Base-by-base conservation (phyloP, 140 eudicot genomes). In the Cichorium intybus region DNA sequence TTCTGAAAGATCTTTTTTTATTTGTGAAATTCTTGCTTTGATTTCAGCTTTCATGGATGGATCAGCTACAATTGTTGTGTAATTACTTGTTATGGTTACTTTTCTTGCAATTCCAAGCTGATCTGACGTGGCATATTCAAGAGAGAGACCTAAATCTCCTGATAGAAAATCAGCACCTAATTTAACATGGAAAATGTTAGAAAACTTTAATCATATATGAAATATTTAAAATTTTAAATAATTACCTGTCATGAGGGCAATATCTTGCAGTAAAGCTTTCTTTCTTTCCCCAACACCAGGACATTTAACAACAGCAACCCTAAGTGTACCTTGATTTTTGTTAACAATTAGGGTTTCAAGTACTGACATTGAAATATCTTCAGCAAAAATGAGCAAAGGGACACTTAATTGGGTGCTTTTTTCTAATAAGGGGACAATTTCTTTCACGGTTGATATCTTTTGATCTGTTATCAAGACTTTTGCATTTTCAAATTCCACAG, bases 141-240 rank as follows among this genome's bases (percentile, higher is more conserved):
- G 87, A 68, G 80, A 73, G 54, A 93, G 59, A 56, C 99, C 97
- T 80, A 93, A 70, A 63, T 88, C 99, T 58, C 97, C 95, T 6
- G 81, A 78, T 20, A 93, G 70, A 86, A 81, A 93, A 83, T 93
- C 99, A 69, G 83, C 99, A 63, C 99, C 99, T 93, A 64, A 60
- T 68, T 31, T 33, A 70, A 47, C 15, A 70, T 16, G 2, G 37
- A 2, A 62, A 49, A 55, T 56, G 33, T 27, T 58, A 46, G 20
- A 70, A 31, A 3, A 7, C 26, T 7, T 39, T 21, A 35, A 20
- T 53, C 28, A 60, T 33, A 58, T 58, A 33, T 10, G 47, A 58
- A 55, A 55, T 55, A 55, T 7, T 2, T 7, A 55, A 24, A 26
- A 5, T 55, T 39, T 17, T 18, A 24, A 49, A 50, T 39, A 22